These are phyloP conservation scores for Geranium incanum DNA, from an alignment of 441 rosid genomes.

Conservation along the genomic window DNA sequence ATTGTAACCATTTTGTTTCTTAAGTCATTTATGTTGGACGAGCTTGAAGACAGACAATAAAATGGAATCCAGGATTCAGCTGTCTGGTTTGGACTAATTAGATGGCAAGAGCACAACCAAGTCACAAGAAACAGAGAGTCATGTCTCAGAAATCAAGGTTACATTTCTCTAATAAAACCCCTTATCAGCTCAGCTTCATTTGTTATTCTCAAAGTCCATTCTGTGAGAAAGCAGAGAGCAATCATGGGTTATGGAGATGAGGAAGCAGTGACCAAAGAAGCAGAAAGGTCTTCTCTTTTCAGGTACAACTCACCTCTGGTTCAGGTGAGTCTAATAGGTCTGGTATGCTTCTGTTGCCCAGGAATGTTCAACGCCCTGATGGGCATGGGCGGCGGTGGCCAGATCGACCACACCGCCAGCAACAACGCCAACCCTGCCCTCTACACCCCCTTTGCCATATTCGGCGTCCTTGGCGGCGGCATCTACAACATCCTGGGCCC, in stretches of 20 bases:
- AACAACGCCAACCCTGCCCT: slow-evolving; percentile 2
- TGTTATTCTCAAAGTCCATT: neutral
- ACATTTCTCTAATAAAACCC: neutral
- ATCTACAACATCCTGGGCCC: slow-evolving; percentile 2
- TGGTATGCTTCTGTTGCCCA: slow-evolving; percentile 4
- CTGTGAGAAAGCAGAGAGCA: slow-evolving; percentile 5
- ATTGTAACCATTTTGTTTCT: neutral
- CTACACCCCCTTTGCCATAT: neutral
- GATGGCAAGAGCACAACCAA: neutral
- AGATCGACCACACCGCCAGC: neutral
- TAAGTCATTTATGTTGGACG: neutral
- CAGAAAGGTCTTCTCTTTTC: neutral
- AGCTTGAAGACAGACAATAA: neutral
- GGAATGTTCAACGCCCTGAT: neutral
- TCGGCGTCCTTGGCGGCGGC: neutral
- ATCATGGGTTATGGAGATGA: slow-evolving; percentile 28
- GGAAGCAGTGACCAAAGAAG: slow-evolving; percentile 19
- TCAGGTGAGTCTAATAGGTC: slow-evolving; percentile 3
- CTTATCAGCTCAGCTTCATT: neutral
- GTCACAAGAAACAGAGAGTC: too few species aligned
- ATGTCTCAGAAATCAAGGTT: slow-evolving; percentile 12
- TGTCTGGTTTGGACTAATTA: neutral
- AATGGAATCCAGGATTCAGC: neutral
- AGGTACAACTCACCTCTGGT: slow-evolving; percentile 2
- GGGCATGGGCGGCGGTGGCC: slow-evolving; percentile 2